Conservation (phyloP, 2,329 filamentous ascomycete genomes). For the Leptographium lundbergii region DNA sequence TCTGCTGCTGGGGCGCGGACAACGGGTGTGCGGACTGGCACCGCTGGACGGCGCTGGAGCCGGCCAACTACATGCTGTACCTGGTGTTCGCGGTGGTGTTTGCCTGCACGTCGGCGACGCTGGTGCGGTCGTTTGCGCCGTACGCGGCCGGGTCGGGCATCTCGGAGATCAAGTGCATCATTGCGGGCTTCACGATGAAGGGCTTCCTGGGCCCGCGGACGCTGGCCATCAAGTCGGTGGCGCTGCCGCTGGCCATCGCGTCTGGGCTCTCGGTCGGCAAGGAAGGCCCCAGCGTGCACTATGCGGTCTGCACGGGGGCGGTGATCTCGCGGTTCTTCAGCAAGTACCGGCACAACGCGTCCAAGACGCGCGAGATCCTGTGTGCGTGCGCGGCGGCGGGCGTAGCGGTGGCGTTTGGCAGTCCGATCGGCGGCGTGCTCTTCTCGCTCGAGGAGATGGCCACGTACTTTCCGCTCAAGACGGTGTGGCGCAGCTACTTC, state of each 20-base stretch:
- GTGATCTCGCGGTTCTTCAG: conserved; percentile 87
- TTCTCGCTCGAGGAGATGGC: conserved; percentile 99
- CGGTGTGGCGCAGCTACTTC: conserved; percentile 96
- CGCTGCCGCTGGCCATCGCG: conserved; percentile 80
- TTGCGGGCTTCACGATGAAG: conserved; percentile 98
- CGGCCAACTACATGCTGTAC: conserved; percentile 78
- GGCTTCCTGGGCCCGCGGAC: conserved; percentile 90
- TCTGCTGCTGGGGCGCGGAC: conserved; percentile 96
- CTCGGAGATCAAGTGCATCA: conserved; percentile 98
- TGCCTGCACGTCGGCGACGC: conserved; percentile 64
- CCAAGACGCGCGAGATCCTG: conserved; percentile 88
- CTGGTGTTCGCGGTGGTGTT: conserved; percentile 76
- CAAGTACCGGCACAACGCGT: conserved; percentile 84
- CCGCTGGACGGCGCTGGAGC: conserved; percentile 66
- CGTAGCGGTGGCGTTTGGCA: conserved; percentile 92
- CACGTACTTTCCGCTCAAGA: conserved; percentile 90
- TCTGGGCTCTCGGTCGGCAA: conserved; percentile 93
- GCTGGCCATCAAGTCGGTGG: conserved; percentile 84
- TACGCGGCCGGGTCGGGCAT: conserved; percentile 96
- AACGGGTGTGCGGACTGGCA: conserved; percentile 84
- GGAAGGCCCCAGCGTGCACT: conserved; percentile 97
- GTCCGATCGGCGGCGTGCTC: conserved; percentile 89
- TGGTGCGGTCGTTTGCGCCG: conserved; percentile 86
- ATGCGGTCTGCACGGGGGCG: conserved; percentile 93
- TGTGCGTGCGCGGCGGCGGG: conserved; percentile 91